Evolutionary conservation across 2,329 filamentous ascomycete genomes (phyloP), one percentile per base, ranked within the genome.

Genomic region (Metarhizium album): DNA sequence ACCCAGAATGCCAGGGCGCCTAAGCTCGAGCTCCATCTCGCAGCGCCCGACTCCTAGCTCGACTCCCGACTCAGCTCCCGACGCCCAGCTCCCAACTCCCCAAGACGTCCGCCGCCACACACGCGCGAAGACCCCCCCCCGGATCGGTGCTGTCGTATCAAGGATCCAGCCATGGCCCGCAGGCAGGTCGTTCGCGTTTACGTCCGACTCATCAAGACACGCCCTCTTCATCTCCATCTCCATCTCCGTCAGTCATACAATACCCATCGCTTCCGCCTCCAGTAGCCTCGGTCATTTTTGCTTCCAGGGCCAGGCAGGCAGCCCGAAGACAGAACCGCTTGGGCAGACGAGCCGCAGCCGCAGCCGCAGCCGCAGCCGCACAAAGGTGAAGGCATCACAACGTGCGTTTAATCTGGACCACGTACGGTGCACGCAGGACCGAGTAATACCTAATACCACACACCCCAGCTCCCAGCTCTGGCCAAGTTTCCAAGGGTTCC

Each of bases 361-460:
- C 38, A 31, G 38, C 38, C 27, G 23, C 24, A 16, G 27, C 40
- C 50, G 38, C 31, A 46, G 38, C 27, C 50, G 46, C 29, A 45
- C 45, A 31, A n/a, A 42, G 23, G 22, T 46, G 50, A 51, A 46
- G 46, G 38, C 50, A 51, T 45, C 46, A 40, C 24, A n/a, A n/a
- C 31, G 50, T 51, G 50, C 50, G 18, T 51, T 38, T 45, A n/a
- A 24, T 33, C 31, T 14, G 22, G 27, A 22, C 33, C 38, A 45
- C 16, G 22, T 18, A 42, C 16, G 2, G 9, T 20, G 16, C 40
- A 42, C 22, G 6, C 7, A 20, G 22, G 18, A 42, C 40, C n/a
- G 18, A 42, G 18, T 20, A 46, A 11, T 22, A 33, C 43, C 43
- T 20, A 46, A 11, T 22, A 33, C 43, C 43, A 48, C 50, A 48